Base-by-base conservation (phyloP, 2,329 filamentous ascomycete genomes). In the Xylaria sp. region DNA sequence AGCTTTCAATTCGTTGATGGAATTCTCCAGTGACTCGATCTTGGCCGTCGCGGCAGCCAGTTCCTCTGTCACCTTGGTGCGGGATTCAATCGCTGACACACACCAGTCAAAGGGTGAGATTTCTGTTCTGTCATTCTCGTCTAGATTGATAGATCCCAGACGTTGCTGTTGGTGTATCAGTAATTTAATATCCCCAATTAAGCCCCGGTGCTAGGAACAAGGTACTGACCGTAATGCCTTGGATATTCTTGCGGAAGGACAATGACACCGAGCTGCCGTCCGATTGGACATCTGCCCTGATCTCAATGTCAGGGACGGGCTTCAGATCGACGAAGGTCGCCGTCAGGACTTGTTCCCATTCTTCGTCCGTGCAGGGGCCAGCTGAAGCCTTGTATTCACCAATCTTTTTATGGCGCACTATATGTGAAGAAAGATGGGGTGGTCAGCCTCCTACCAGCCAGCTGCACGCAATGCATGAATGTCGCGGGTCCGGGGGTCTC, bases 21-120 rank as follows among this genome's bases (percentile, higher is more conserved):
- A 84, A 54, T 83, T 79, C 73, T 91, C 86, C 46, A 91, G 85
- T 62, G 80, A 79, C 74, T 82, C 80, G 61, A 78, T 79, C 64
- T 81, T 83, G 62, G 84, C 79, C 13, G 79, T 83, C 59, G 85
- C 80, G 25, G 80, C 74, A 1, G 77, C 80, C 13, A 87, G 78
- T 18, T 84, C 80, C 52, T 82, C 77, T 57, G 83, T 81, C 43
- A 85, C 83, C 33, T 80, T 80, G 23, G 79, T 77, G 57, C 86
- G 82, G 20, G 84, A 82, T 65, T 86, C 80, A 10, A 87, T 84
- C 5, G 89, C 88, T 23, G 83, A 82, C 51, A 86, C 86, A 68
- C 90, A 92, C 92, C 92, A 94, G 65, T 92, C 88, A 70, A 92
- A 91, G 3, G 90, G 82, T 64, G 89, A 86, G 70, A 93, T 85